These are phyloP conservation scores for Picea sitchensis DNA, from an alignment of 75 land plant species.

Conservation along the genomic window DNA sequence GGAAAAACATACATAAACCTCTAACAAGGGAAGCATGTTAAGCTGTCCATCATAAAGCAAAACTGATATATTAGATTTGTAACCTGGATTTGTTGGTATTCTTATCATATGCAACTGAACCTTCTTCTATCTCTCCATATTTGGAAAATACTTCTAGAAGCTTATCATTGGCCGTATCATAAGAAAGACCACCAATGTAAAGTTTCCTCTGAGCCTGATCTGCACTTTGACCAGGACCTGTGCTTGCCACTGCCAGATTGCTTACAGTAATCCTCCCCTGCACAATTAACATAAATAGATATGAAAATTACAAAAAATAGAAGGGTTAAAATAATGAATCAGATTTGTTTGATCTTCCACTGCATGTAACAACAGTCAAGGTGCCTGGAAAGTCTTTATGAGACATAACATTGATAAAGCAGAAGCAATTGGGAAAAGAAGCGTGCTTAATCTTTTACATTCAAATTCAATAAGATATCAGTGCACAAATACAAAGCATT, in stretches of 20 bases:
- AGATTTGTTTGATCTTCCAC: no score
- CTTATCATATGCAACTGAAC: conserved; percentile 86
- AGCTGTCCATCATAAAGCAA: background rate
- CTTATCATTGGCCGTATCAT: conserved; percentile 60
- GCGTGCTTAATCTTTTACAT: no score
- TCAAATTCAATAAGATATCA: background rate
- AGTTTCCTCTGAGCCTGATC: conserved; percentile 76
- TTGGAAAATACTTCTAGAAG: conserved; percentile 56
- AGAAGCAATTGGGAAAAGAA: no score
- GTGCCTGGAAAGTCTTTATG: no score
- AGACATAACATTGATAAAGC: no score
- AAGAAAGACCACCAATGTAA: conserved; percentile 73
- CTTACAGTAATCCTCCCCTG: conserved; percentile 78
- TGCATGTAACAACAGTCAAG: no score
- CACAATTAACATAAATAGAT: background rate
- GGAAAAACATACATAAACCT: background rate
- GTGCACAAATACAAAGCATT: background rate
- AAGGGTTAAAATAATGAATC: no score
- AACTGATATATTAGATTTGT: background rate
- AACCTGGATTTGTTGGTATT: conserved; percentile 66
- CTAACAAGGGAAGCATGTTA: background rate
- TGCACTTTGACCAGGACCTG: conserved; percentile 25
- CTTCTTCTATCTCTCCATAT: conserved; percentile 87
- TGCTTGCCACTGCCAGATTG: conserved; percentile 68
- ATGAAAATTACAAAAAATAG: background rate